phyloP scores from a whole-genome alignment of 129 eudicot genomes.

The Ambrosia trifida region DNA sequence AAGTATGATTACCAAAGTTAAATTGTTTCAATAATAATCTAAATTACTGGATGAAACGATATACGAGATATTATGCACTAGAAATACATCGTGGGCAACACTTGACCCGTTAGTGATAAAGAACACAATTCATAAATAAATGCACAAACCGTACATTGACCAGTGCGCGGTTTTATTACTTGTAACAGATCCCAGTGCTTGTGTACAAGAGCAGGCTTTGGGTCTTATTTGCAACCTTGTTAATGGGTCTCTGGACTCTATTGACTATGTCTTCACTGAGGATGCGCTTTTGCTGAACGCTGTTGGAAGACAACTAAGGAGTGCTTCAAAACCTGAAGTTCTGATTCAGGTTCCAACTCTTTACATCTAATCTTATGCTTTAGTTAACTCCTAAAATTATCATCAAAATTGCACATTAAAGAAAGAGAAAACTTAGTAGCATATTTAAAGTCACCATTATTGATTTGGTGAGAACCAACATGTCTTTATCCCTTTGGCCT shows the following conservation, averaged over 20 bases:
- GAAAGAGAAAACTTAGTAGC: background rate
- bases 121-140: background rate
- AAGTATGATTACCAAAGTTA: background rate
- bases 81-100: slow-evolving; percentile 7
- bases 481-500: too few species aligned
- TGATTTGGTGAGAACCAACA: too few species aligned
- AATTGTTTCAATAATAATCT: background rate
- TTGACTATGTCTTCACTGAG: slow-evolving; percentile 66
- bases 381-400: slow-evolving; percentile 3
- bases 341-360: slow-evolving; percentile 63
- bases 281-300: slow-evolving; percentile 64
- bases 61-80: background rate
- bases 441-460: background rate
- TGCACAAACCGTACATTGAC: slow-evolving; percentile 5
- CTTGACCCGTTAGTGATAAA: background rate
- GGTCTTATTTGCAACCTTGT: slow-evolving; percentile 79
- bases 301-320: slow-evolving; percentile 71
- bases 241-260: slow-evolving; percentile 62
- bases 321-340: slow-evolving; percentile 61
- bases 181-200: slow-evolving; percentile 69
- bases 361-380: background rate
- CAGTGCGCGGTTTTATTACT: slow-evolving; percentile 6
- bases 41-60: background rate
- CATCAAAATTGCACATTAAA: background rate
- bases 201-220: slow-evolving; percentile 95